Evolutionary conservation across 1,139 yeast species (phyloP), one percentile per base, ranked within the genome.

Genomic region (Taphrina betulina): DNA sequence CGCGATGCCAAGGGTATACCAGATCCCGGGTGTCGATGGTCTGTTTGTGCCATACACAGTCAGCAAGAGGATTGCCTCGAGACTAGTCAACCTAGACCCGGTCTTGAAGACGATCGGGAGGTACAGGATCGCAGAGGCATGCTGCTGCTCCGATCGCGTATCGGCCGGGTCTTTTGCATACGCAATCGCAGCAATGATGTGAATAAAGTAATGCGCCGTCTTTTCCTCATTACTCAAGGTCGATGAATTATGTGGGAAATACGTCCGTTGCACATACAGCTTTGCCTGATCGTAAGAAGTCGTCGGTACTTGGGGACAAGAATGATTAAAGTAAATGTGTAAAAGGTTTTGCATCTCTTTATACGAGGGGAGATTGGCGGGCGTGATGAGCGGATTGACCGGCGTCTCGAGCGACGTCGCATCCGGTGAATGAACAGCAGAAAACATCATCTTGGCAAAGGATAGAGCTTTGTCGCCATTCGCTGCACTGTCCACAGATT

Each of bases 1-100:
- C 0, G 92, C 92, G 4, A 87, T 79, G 0, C 96, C 96, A 60
- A 87, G 72, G 1, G 86, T 80, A 65, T 87, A 87, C 96, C 96
- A 89, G n/a, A 87, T 87, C 1, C 95, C 94, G 0, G 96, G 95
- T 3, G 81, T 79, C 0, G 74, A 69, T 0, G 76, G 76, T 2
- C 74, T 63, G 72, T 72, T 71, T 28, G 71, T 76, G 1, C 95
- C 81, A 66, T 85, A 89, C 3, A 82, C 67, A 0, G 94, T 80
- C 40, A 84, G 71, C 20, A 87, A 71, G 28, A 89, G 67, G 16
- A 86, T 73, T 0, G 90, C 92, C 65, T 85, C 90, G 2, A 89
- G 69, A 0, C 85, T 76, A 64, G 85, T 94, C 44, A 87, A 70
- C 37, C 83, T 77, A 65, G 87, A 86, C 0, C 71, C 61, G 0